Conservation (phyloP, 192 early-diverging fungal genomes). For the Glomus cerebriforme region DNA sequence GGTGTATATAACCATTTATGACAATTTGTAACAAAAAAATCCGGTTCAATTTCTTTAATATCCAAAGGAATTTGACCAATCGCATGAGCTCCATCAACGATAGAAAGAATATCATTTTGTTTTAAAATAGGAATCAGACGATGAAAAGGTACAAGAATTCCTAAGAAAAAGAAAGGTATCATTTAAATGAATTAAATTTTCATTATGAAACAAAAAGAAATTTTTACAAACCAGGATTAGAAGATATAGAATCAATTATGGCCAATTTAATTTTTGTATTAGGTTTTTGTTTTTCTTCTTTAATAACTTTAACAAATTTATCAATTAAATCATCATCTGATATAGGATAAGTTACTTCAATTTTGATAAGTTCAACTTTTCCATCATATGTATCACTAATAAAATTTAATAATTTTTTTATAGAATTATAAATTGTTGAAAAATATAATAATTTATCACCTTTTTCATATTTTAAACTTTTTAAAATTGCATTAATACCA, state of each 20-base stretch:
- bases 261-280: constrained; percentile 40
- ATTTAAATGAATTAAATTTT: neutral
- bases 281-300: constrained; percentile 31
- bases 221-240: constrained; percentile 44
- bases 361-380: constrained; percentile 35
- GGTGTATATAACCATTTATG: constrained; percentile 72
- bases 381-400: constrained; percentile 42
- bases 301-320: constrained; percentile 37
- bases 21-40: constrained; percentile 69
- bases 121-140: constrained; percentile 37
- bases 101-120: constrained; percentile 52
- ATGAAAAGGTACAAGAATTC: constrained; percentile 50
- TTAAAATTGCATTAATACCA: constrained; percentile 57
- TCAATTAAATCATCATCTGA: constrained; percentile 39
- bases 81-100: constrained; percentile 70
- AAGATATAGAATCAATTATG: constrained; percentile 55
- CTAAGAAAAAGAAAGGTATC: constrained; percentile 53
- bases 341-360: constrained; percentile 54
- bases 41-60: constrained; percentile 53
- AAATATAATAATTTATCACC: constrained; percentile 57
- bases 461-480: constrained; percentile 43
- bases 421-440: constrained; percentile 58
- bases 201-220: too few species aligned
- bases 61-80: constrained; percentile 68
- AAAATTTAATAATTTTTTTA: constrained; percentile 49